These are phyloP conservation scores for Fusarium albosuccineum DNA, from an alignment of 2,329 filamentous ascomycete species.

Conservation along the genomic window DNA sequence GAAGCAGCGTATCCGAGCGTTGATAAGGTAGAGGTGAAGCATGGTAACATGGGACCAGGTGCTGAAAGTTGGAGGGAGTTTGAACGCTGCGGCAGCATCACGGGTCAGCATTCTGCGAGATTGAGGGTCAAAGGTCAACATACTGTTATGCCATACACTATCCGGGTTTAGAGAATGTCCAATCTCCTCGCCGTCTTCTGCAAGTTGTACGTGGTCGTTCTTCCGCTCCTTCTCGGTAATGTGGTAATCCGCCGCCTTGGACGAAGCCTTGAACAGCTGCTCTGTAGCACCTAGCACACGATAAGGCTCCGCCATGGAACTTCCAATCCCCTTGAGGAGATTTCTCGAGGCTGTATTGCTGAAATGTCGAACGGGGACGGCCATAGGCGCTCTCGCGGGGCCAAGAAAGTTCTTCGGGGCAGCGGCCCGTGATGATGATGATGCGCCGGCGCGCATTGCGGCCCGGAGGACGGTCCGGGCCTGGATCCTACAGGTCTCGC, in stretches of 20 bases:
- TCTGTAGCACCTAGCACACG: conserved; percentile 84
- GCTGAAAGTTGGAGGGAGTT: conserved; percentile 87
- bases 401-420: conserved; percentile 40
- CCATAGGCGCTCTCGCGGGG: conserved; percentile 19
- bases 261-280: conserved; percentile 81
- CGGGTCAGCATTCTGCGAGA: conserved; percentile 5
- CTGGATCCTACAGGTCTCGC: conserved; percentile 62
- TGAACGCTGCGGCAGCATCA: conserved; percentile 70
- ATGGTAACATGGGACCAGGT: conserved; percentile 97
- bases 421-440: conserved; percentile 35
- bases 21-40: conserved; percentile 94
- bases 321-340: conserved; percentile 52
- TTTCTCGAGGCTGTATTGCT: conserved; percentile 51
- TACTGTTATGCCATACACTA: conserved; percentile 81
- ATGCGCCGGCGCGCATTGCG: conserved; percentile 48
- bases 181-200: conserved; percentile 84
- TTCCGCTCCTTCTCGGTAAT: conserved; percentile 77
- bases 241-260: conserved; percentile 79
- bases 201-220: conserved; percentile 75
- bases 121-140: conserved; percentile 41
- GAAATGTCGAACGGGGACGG: conserved; percentile 50
- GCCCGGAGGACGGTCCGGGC: conserved; percentile 56
- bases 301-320: conserved; percentile 66
- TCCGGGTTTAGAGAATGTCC: conserved; percentile 60
- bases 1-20: conserved; percentile 84